phyloP scores from a whole-genome alignment of 345 rosid species.

The Citrus trifoliata region DNA sequence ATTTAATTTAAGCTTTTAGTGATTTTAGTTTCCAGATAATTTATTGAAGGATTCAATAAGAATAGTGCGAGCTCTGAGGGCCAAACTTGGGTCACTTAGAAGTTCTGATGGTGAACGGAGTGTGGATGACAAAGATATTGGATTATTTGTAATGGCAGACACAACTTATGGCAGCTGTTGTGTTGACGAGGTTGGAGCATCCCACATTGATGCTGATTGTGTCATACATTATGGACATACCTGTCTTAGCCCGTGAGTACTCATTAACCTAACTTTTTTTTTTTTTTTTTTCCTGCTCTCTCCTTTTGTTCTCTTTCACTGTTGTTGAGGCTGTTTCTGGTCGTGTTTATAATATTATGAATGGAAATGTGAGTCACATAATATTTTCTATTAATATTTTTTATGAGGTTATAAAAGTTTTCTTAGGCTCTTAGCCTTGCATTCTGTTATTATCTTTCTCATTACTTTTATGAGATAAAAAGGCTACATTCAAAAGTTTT shows the following conservation, averaged over 20 bases:
- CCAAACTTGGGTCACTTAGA: conserved; percentile 32
- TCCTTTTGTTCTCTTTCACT: background rate
- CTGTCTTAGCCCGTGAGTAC: conserved; percentile 88
- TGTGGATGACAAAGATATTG: conserved; percentile 41
- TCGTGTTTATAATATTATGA: background rate
- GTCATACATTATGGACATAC: conserved; percentile 93
- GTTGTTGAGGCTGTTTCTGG: background rate
- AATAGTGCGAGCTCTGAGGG: conserved; percentile 50
- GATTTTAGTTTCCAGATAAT: conserved; percentile 76
- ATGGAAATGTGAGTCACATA: background rate
- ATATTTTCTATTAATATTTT: background rate
- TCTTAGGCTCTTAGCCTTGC: too few relatives aligned
- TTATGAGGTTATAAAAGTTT: background rate
- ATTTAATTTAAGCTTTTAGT: background rate
- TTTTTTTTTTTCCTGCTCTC: background rate
- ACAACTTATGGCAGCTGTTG: conserved; percentile 92
- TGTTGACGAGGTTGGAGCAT: conserved; percentile 88
- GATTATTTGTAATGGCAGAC: conserved; percentile 87
- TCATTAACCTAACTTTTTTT: background rate
- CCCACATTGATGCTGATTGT: conserved; percentile 67
- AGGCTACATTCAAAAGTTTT: too few relatives aligned
- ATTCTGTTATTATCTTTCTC: too few relatives aligned
- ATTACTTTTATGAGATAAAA: too few relatives aligned
- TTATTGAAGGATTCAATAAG: conserved; percentile 61
- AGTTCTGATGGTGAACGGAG: conserved; percentile 18